Conservation (phyloP, 176 grass and related monocot genomes). For the Aegilops sharonensis region DNA sequence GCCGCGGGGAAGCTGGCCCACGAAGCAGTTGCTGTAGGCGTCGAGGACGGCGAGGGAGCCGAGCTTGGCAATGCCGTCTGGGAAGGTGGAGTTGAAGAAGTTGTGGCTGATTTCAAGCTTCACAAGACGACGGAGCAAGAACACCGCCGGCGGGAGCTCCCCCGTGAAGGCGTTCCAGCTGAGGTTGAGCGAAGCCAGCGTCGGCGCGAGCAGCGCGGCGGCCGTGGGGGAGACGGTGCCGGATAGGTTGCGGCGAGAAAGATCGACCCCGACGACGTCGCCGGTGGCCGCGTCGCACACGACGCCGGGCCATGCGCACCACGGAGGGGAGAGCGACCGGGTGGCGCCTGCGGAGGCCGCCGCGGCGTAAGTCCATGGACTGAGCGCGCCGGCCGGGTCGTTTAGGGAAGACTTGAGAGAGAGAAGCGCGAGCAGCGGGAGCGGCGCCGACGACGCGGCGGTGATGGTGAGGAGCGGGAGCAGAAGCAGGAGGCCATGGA, state of each 20-base stretch:
- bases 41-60: slow-evolving; percentile 36
- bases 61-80: slow-evolving; percentile 40
- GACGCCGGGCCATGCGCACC: slow-evolving; percentile 83
- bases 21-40: slow-evolving; percentile 90
- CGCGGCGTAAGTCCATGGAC: slow-evolving; percentile 56
- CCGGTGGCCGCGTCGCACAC: slow-evolving; percentile 50
- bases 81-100: slow-evolving; percentile 74
- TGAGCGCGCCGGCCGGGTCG: slow-evolving; percentile 59
- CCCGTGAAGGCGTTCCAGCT: slow-evolving; percentile 70
- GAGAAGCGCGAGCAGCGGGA: slow-evolving; percentile 63
- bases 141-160: slow-evolving; percentile 33
- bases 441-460: slow-evolving; percentile 46
- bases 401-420: slow-evolving; percentile 57
- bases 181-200: slow-evolving; percentile 66
- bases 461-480: slow-evolving; percentile 43
- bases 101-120: slow-evolving; percentile 80
- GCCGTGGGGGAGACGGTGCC: slow-evolving; percentile 57
- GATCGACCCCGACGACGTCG: slow-evolving; percentile 51
- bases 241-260: slow-evolving; percentile 77
- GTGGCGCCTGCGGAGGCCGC: slow-evolving; percentile 27
- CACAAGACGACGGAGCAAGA: slow-evolving; percentile 52
- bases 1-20: slow-evolving; percentile 46
- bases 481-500: slow-evolving; percentile 40
- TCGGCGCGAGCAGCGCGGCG: slow-evolving; percentile 47
- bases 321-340: slow-evolving; percentile 38